Evolutionary conservation across 257 asterid species (phyloP), one percentile per base, ranked within the genome.

Genomic region (Jacaranda mimosifolia): DNA sequence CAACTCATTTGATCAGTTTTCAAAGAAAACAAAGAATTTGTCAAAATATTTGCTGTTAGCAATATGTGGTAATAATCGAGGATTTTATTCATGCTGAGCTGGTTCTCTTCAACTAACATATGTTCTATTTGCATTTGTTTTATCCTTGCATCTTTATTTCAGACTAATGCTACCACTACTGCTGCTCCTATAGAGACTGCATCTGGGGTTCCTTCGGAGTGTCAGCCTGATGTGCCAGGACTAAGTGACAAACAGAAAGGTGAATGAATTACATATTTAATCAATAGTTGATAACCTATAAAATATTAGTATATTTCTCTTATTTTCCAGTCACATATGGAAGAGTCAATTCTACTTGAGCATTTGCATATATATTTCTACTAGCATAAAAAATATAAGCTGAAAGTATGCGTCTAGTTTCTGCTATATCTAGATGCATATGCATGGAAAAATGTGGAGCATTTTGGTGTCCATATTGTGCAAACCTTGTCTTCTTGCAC

Each of bases 231-330:
- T 57, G 83, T 87, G 60, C 86, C 91, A 9, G 92, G 86, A 78
- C 85, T 81, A 76, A 80, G 83, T 80, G 90, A 87, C 72, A 86
- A 77, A 52, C 81, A 88, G 71, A 81, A 87, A 89, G 97, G 98
- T 91, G 64, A 83, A 78, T 59, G 43, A 76, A 43, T 86, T 71
- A 46, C 48, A 11, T 62, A 51, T 71, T 56, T 77, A 52, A 43
- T 48, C 42, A 68, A 9, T 78, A 43, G 38, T 18, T 5, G 3
- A 42, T 9, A 32, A 13, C 42, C 15, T 21, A 53, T 46, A 68
- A 36, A 51, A 63, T n/a, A 11, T 59, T 48, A 53, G 46, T 18
- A 21, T 49, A 13, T 1, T 35, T 4, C 39, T n/a, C 32, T 21
- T 18, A 51, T 58, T 75, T 51, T 71, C 58, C 21, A 48, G 72